phyloP scores from a whole-genome alignment of 2,329 filamentous ascomycete species.

The Mollisia scopiformis region DNA sequence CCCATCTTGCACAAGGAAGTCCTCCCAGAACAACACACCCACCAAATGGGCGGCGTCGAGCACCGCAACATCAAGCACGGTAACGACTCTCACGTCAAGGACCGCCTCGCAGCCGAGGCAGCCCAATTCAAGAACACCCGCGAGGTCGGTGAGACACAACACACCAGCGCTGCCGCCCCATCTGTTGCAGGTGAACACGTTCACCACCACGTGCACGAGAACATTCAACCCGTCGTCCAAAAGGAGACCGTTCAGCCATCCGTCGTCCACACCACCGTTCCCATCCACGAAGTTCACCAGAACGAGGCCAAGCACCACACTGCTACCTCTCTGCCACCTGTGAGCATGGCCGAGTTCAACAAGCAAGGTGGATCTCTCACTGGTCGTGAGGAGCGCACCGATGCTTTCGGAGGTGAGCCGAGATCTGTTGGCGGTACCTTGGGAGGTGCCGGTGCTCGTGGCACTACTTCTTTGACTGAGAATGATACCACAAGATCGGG shows the following conservation, averaged over 20 bases:
- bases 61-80: conserved; percentile 65
- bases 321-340: conserved; percentile 63
- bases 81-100: conserved; percentile 50
- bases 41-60: conserved; percentile 61
- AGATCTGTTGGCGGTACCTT: conserved; percentile 44
- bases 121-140: conserved; percentile 56
- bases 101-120: conserved; percentile 54
- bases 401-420: conserved; percentile 66
- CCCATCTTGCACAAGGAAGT: conserved; percentile 59
- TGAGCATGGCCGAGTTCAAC: conserved; percentile 67
- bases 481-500: conserved; percentile 12
- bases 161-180: conserved; percentile 51
- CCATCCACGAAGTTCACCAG: conserved; percentile 74
- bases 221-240: conserved; percentile 69
- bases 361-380: conserved; percentile 54
- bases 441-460: conserved; percentile 31
- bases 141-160: conserved; percentile 48
- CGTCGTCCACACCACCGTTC: conserved; percentile 72
- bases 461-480: conserved; percentile 34
- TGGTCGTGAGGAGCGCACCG: conserved; percentile 57
- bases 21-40: conserved; percentile 62
- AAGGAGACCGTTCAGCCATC: conserved; percentile 70
- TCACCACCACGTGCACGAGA: conserved; percentile 55
- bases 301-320: conserved; percentile 68
- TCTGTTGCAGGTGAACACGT: conserved; percentile 63